phyloP scores from a whole-genome alignment of 2,329 filamentous ascomycete species.

The Fusarium falciforme region DNA sequence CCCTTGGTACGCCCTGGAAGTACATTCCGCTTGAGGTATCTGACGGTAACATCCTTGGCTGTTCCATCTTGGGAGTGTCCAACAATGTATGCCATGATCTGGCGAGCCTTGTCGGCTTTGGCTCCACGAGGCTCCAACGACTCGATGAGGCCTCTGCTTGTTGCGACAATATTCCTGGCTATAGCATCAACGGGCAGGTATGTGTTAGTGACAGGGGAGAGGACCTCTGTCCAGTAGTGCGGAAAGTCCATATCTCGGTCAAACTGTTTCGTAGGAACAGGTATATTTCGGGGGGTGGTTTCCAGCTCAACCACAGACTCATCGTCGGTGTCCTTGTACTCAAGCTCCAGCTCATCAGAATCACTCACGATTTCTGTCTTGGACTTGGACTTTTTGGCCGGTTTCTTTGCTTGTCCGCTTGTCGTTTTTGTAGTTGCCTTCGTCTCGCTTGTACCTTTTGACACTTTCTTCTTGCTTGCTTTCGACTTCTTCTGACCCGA shows the following conservation, averaged over 20 bases:
- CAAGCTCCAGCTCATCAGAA: slow-evolving; percentile 57
- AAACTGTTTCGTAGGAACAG: slow-evolving; percentile 61
- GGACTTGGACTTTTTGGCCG: slow-evolving; percentile 18
- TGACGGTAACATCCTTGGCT: slow-evolving; percentile 92
- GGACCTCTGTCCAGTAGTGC: slow-evolving; percentile 92
- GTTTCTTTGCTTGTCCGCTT: slow-evolving; percentile 31
- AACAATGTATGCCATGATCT: slow-evolving; percentile 90
- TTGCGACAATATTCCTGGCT: slow-evolving; percentile 75
- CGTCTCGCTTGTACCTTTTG: background rate
- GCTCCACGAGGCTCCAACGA: slow-evolving; percentile 85
- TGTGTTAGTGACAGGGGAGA: slow-evolving; percentile 83
- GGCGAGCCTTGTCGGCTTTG: slow-evolving; percentile 86
- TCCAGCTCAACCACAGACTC: slow-evolving; percentile 69
- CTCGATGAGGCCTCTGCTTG: slow-evolving; percentile 76
- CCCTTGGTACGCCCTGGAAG: slow-evolving; percentile 93
- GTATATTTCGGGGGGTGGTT: slow-evolving; percentile 53
- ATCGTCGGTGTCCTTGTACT: slow-evolving; percentile 64
- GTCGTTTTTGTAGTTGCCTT: slow-evolving; percentile 17
- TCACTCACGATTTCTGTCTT: slow-evolving; percentile 48
- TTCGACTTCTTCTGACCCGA: background rate
- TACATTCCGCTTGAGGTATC: slow-evolving; percentile 85
- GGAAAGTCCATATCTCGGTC: slow-evolving; percentile 85
- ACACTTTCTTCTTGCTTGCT: slow-evolving; percentile 8
- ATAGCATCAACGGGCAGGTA: slow-evolving; percentile 84
- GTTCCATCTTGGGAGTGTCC: slow-evolving; percentile 86